Conservation (phyloP, 805 yeast genomes). For the Metschnikowia lunata region DNA sequence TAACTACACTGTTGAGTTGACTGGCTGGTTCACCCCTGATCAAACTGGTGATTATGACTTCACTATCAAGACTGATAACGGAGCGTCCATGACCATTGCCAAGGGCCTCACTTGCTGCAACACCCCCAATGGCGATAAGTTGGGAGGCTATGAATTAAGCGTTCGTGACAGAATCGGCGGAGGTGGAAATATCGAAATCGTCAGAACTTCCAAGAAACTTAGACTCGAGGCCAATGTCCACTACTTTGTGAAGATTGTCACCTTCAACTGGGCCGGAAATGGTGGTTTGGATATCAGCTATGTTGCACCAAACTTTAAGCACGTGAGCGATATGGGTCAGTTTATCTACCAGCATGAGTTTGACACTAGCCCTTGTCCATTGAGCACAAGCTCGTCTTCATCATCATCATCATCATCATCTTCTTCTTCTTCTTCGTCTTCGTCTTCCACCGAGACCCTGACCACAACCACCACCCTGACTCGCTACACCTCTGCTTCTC, state of each 20-base stretch:
- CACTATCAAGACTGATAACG: conserved; percentile 11
- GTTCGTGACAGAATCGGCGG: conserved; percentile 6
- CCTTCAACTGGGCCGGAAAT: conserved; percentile 11
- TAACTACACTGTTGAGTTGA: conserved; percentile 8
- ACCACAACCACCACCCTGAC: no score
- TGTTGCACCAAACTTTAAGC: background rate
- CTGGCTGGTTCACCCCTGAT: conserved; percentile 9
- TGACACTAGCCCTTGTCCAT: background rate
- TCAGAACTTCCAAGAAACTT: background rate
- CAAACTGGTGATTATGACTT: conserved; percentile 8
- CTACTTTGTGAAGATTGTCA: conserved; percentile 11
- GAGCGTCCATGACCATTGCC: conserved; percentile 10
- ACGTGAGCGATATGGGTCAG: conserved; percentile 3
- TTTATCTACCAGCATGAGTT: conserved; percentile 1
- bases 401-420: no score
- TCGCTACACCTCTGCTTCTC: no score
- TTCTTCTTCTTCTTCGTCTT: no score
- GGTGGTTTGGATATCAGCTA: conserved; percentile 7
- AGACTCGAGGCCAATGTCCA: conserved; percentile 2
- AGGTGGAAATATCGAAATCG: conserved; percentile 1
- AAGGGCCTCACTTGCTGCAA: conserved; percentile 10
- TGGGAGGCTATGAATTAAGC: conserved; percentile 1
- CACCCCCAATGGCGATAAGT: conserved; percentile 4
- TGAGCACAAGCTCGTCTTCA: no score
- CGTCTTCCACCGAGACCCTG: no score